Conservation (phyloP, 257 asterid genomes). For the Solanum dulcamara region DNA sequence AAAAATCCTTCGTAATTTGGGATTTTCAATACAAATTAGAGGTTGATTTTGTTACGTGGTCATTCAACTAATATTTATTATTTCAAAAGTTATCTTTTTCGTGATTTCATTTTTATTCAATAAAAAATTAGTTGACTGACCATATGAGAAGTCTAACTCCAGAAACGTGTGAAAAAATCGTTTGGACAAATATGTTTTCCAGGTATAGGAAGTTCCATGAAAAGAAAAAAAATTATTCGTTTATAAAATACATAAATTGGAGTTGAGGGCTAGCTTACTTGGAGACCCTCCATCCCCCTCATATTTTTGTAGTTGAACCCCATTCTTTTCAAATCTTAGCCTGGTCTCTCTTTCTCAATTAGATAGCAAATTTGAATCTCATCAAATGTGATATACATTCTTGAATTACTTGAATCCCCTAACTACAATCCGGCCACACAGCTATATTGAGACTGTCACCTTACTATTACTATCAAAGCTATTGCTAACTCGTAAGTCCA, state of each 20-base stretch:
- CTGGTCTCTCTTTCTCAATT: background rate
- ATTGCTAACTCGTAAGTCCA: background rate
- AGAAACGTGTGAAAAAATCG: slow-evolving; percentile 66
- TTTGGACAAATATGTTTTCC: slow-evolving; percentile 41
- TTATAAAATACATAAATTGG: background rate
- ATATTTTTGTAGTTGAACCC: too few species aligned
- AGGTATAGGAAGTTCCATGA: background rate
- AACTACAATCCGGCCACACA: background rate
- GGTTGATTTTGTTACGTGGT: background rate
- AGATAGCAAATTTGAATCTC: background rate
- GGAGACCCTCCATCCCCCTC: too few species aligned
- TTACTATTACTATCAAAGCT: too few species aligned
- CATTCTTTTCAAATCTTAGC: background rate
- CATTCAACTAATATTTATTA: background rate
- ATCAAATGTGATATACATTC: background rate
- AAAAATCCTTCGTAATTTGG: background rate
- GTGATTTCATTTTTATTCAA: background rate
- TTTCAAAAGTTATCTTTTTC: background rate
- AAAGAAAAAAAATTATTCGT: background rate
- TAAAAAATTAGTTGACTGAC: background rate
- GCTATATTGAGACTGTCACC: background rate
- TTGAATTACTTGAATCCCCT: background rate
- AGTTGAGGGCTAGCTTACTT: background rate
- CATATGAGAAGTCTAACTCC: background rate
- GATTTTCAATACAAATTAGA: too few species aligned